Conservation (phyloP, 768 basidiomycete genomes). For the Podaxis mareebaensis region DNA sequence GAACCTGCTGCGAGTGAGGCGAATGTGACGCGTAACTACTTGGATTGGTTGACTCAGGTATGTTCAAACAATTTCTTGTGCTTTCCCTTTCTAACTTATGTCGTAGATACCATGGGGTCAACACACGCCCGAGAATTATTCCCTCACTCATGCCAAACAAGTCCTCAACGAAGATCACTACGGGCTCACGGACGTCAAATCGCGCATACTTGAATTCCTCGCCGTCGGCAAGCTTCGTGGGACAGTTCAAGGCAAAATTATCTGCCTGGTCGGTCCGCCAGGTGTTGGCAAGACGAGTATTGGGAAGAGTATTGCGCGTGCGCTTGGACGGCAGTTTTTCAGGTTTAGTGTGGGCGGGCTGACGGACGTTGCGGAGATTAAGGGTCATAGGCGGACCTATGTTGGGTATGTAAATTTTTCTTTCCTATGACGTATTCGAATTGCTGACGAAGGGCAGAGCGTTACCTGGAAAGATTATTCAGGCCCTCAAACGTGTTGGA, state of each 20-base stretch:
- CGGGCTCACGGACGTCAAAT: constrained; percentile 88
- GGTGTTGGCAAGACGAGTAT: constrained; percentile 98
- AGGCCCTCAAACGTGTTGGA: constrained; percentile 89
- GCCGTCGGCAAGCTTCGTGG: constrained; percentile 95
- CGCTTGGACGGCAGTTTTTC: constrained; percentile 91
- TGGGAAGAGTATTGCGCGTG: constrained; percentile 92
- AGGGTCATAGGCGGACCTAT: constrained; percentile 97
- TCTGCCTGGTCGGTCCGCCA: constrained; percentile 94
- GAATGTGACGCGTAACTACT: constrained; percentile 91
- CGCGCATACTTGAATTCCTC: constrained; percentile 93
- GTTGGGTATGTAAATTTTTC: constrained; percentile 61
- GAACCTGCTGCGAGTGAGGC: constrained; percentile 93
- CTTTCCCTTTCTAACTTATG: constrained; percentile 9
- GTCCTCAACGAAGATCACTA: constrained; percentile 97
- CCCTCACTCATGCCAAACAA: constrained; percentile 74
- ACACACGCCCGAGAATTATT: constrained; percentile 91
- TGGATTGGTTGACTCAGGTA: constrained; percentile 90
- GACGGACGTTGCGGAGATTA: constrained; percentile 98
- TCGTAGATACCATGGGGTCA: constrained; percentile 89
- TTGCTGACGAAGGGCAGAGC: constrained; percentile 47
- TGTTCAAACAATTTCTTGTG: constrained; percentile 16
- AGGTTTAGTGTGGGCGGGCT: constrained; percentile 95
- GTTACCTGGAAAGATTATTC: constrained; percentile 92
- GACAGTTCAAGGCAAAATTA: constrained; percentile 95
- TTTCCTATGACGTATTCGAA: constrained; percentile 1